Evolutionary conservation across 805 yeast species (phyloP).

Genomic region (Vanderwaltozyma yarrowii): DNA sequence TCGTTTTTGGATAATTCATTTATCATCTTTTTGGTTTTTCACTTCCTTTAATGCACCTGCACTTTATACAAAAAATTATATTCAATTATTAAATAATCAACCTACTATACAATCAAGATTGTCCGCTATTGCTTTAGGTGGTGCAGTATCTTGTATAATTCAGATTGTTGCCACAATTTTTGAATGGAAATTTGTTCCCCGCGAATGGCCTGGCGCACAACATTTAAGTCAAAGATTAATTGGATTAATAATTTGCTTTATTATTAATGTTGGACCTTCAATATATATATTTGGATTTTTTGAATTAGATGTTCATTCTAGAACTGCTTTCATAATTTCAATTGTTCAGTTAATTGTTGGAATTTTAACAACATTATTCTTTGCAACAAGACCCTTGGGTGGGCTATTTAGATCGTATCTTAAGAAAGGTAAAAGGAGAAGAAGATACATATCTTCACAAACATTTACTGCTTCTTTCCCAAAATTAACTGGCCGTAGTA

Average conservation of each 20-base stretch:
- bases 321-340: slow-evolving; percentile 34
- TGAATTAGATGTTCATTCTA: slow-evolving; percentile 24
- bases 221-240: slow-evolving; percentile 42
- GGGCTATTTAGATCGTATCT: slow-evolving; percentile 38
- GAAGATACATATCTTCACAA: slow-evolving; percentile 42
- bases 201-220: slow-evolving; percentile 63
- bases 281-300: slow-evolving; percentile 37
- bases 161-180: slow-evolving; percentile 45
- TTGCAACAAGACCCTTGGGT: slow-evolving; percentile 54
- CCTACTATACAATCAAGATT: slow-evolving; percentile 49
- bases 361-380: slow-evolving; percentile 41
- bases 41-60: slow-evolving; percentile 60
- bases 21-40: slow-evolving; percentile 67
- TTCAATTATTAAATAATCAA: slow-evolving; percentile 42
- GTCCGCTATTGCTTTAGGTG: slow-evolving; percentile 58
- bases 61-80: slow-evolving; percentile 50
- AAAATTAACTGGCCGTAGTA: slow-evolving; percentile 41
- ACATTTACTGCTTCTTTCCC: slow-evolving; percentile 54
- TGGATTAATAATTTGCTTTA: slow-evolving; percentile 33
- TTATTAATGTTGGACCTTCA: slow-evolving; percentile 41
- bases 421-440: slow-evolving; percentile 22
- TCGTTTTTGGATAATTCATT: slow-evolving; percentile 70
- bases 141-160: slow-evolving; percentile 48
- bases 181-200: slow-evolving; percentile 57
- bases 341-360: slow-evolving; percentile 49